Evolutionary conservation across 2,329 filamentous ascomycete genomes (phyloP).

Genomic region (Botryotinia calthae): DNA sequence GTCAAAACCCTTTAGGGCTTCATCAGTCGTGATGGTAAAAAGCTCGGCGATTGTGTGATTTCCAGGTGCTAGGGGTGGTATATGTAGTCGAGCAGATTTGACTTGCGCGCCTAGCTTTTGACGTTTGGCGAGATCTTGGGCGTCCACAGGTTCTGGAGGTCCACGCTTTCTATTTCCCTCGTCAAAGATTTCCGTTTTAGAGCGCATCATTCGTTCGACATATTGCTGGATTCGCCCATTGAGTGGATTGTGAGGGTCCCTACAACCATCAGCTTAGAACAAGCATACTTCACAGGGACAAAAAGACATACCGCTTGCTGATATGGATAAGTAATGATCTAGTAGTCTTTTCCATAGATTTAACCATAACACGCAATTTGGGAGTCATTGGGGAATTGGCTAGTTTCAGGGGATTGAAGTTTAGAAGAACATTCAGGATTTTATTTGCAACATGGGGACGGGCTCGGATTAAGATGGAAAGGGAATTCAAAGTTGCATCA

Average conservation of each 20-base stretch:
- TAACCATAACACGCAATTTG: slow-evolving; percentile 76
- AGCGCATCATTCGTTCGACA: slow-evolving; percentile 77
- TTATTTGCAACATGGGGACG: slow-evolving; percentile 79
- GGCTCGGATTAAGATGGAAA: slow-evolving; percentile 78
- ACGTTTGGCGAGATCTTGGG: slow-evolving; percentile 75
- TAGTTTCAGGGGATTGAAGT: slow-evolving; percentile 86
- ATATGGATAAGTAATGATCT: slow-evolving; percentile 81
- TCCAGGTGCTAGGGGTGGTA: slow-evolving; percentile 71
- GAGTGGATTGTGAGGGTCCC: slow-evolving; percentile 77
- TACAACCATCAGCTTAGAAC: slow-evolving; percentile 41
- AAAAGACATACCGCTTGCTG: slow-evolving; percentile 62
- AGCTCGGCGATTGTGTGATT: slow-evolving; percentile 78
- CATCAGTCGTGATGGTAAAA: slow-evolving; percentile 79
- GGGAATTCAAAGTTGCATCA: slow-evolving; percentile 85
- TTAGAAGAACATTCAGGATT: slow-evolving; percentile 80
- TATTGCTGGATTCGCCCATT: slow-evolving; percentile 80
- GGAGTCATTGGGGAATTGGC: slow-evolving; percentile 75
- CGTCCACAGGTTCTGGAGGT: slow-evolving; percentile 66
- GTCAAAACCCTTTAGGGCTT: slow-evolving; percentile 74
- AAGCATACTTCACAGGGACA: slow-evolving; percentile 9
- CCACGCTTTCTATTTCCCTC: slow-evolving; percentile 76
- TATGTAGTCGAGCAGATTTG: slow-evolving; percentile 28
- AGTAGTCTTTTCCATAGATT: slow-evolving; percentile 93
- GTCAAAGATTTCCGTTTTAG: slow-evolving; percentile 74
- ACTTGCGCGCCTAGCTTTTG: slow-evolving; percentile 63